Base-by-base conservation (phyloP, 176 grass and related monocot genomes). In the Stipa capillata region DNA sequence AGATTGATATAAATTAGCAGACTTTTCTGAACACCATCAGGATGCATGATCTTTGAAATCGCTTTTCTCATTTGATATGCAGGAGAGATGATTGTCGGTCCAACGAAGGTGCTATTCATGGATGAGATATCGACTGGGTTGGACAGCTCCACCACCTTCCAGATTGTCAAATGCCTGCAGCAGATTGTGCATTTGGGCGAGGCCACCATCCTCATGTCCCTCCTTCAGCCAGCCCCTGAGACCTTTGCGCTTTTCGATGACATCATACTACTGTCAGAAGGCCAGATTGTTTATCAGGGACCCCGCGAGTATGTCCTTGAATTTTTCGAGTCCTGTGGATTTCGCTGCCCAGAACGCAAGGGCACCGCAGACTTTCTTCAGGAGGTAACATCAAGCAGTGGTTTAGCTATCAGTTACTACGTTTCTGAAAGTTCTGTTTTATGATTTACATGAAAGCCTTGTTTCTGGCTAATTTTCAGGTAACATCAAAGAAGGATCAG, bases 291-390 rank as follows among this genome's bases (percentile, higher is more conserved):
- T 65, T 99, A 95, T 76, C 92, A 99, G 75, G 96, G 96, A 62
- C 88, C 96, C 12, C 90, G 96, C 0, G 83, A 91, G 64, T 23
- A 79, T n/a, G 92, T 99, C 53, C 74, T 99, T 8, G 88, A 95
- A 5, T 95, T 91, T 78, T 99, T 99, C 40, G 86, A 95, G 40
- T 87, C 86, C 28, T 91, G 88, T 1, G 92, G 92, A 63, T 99
- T 99, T 54, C 42, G 65, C 39, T 95, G 96, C 65, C 96, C 96
- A 6, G 90, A 91, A 65, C 86, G 96, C 63, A 99, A 99, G 85
- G 96, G 96, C 27, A 91, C 96, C 65, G 96, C 96, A 73, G 96
- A 99, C n/a, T 99, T 99, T 83, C 86, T 99, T 84, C 96, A 99
- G 72, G 92, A 99, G 96, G 94, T 97, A 73, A 50, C 35, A 81